Evolutionary conservation across 2,329 filamentous ascomycete species (phyloP).

Genomic region (Colletotrichum sidae): DNA sequence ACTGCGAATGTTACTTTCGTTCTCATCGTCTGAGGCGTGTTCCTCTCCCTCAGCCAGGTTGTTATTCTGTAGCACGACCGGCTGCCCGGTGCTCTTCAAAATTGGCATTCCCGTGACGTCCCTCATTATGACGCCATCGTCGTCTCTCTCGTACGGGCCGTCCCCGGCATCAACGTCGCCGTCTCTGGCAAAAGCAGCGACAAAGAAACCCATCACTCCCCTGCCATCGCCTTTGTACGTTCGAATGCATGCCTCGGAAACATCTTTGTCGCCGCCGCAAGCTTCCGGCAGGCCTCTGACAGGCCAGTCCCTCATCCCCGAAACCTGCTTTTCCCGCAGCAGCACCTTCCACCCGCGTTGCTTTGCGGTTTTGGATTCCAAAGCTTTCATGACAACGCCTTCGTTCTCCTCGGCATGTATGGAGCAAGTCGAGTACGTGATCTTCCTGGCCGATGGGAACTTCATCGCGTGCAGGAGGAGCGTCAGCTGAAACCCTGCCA

Average conservation of each 20-base stretch:
- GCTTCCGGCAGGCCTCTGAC: constrained; percentile 69
- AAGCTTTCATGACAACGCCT: constrained; percentile 78
- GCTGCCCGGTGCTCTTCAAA: constrained; percentile 49
- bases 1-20: neutral
- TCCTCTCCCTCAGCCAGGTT: neutral
- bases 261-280: constrained; percentile 59
- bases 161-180: constrained; percentile 47
- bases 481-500: constrained; percentile 84
- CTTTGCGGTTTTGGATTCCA: constrained; percentile 75
- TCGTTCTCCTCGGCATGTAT: constrained; percentile 91
- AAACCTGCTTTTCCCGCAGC: constrained; percentile 76
- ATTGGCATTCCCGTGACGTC: constrained; percentile 54
- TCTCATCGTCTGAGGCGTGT: constrained; percentile 26
- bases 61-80: constrained; percentile 41
- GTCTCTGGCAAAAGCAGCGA: constrained; percentile 84
- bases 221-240: constrained; percentile 84
- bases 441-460: constrained; percentile 79
- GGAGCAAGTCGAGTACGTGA: constrained; percentile 96
- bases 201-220: constrained; percentile 95
- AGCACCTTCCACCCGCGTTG: constrained; percentile 83
- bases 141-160: constrained; percentile 66
- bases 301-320: constrained; percentile 81
- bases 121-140: constrained; percentile 63
- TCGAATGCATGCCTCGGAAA: constrained; percentile 82
- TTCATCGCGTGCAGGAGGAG: constrained; percentile 86